Conservation (phyloP, 768 basidiomycete genomes). For the Guyanaporus albipodus region DNA sequence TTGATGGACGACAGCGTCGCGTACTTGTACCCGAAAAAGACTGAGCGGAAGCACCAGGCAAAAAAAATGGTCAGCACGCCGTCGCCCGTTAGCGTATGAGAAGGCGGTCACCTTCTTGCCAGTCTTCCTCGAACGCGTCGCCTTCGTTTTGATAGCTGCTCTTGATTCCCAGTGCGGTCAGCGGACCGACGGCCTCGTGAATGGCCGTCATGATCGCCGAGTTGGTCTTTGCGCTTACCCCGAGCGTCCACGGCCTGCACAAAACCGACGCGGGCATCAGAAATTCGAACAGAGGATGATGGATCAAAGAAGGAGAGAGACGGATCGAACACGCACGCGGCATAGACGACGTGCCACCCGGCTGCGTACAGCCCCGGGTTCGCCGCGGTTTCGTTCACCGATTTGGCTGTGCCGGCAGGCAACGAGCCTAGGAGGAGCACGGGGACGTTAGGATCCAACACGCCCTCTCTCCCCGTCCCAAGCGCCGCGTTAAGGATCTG, state of each 20-base stretch:
- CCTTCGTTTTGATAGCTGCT: slow-evolving; percentile 25
- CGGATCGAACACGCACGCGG: slow-evolving; percentile 5
- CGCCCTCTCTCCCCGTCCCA: neutral
- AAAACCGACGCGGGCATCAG: neutral
- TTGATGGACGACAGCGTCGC: slow-evolving; percentile 15
- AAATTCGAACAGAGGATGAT: no score
- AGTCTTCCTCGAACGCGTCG: slow-evolving; percentile 14
- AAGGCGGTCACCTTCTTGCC: slow-evolving; percentile 23
- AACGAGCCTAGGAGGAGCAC: slow-evolving; percentile 1
- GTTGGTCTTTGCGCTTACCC: neutral
- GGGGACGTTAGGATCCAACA: neutral
- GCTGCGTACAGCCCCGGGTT: slow-evolving; percentile 17
- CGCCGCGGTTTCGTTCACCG: slow-evolving; percentile 10
- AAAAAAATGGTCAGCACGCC: neutral
- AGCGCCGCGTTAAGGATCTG: slow-evolving; percentile 10
- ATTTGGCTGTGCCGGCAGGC: slow-evolving; percentile 3
- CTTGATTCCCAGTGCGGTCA: slow-evolving; percentile 15
- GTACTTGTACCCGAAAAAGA: slow-evolving; percentile 22
- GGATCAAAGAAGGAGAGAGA: neutral
- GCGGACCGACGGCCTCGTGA: slow-evolving; percentile 5
- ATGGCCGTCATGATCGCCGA: slow-evolving; percentile 5
- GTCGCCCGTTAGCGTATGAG: no score
- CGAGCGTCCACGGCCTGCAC: slow-evolving; percentile 17
- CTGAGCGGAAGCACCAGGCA: no score
- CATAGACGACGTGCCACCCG: slow-evolving; percentile 12